Evolutionary conservation across 2,329 filamentous ascomycete genomes (phyloP), one percentile per base, ranked within the genome.

Genomic region (Fusarium sp.): DNA sequence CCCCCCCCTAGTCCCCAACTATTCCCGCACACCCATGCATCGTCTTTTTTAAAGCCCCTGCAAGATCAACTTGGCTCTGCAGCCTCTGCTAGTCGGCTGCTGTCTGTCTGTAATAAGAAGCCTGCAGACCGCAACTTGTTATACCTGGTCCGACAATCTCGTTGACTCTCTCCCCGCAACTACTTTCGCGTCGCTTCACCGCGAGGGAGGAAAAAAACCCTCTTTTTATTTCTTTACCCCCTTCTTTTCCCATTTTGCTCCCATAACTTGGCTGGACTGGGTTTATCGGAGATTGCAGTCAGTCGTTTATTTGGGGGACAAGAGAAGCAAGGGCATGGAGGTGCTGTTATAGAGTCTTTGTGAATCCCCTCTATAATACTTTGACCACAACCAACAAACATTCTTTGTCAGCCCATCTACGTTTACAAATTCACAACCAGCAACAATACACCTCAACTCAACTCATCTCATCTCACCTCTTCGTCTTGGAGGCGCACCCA

Each of bases 91-190:
- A 57, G 61, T 37, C 49, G 46, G 36, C 25, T 8, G 23, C 32
- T 51, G 46, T 39, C 27, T 42, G 27, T 29, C 37, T 35, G 58
- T 61, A 61, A 57, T 43, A 53, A 61, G 46, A 53, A 39, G 21
- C 54, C 49, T 65, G 67, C 68, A 70, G 68, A 70, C 68, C 68
- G 68, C 68, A 70, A 70, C 68, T 70, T 61, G 11, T 47, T 45
- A 38, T 37, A 43, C 48, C 61, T 35, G 49, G 56, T 47, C 36
- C 46, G 50, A 49, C 10, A 19, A 35, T 35, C 39, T 42, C 36
- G 37, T 44, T 53, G 61, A 63, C 58, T 61, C 58, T 61, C 59
- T 68, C 53, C 61, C 53, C 42, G 36, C 56, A 60, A 60, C 57
- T 50, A 55, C n/a, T 39, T 47, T 57, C 57, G 49, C 59, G 63